These are phyloP conservation scores for Rhodomyrtus tomentosa DNA, from an alignment of 345 rosid genomes.

Conservation along the genomic window DNA sequence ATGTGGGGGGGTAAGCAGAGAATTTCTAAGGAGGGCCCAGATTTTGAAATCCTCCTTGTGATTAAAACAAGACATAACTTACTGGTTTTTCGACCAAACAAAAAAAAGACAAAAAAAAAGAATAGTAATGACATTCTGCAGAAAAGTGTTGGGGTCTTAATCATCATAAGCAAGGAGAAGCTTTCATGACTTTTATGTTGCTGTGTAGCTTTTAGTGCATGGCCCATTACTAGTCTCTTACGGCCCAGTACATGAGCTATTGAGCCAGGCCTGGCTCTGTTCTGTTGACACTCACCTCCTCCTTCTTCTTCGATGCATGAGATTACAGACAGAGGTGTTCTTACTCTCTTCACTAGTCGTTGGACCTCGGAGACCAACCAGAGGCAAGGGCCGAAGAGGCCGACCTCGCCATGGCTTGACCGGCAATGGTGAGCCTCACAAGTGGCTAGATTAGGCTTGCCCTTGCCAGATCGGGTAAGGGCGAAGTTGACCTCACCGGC, in stretches of 20 bases:
- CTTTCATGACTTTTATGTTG: neutral
- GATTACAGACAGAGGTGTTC: neutral
- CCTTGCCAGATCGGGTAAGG: too few relatives aligned
- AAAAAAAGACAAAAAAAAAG: too few relatives aligned
- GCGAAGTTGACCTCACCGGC: too few relatives aligned
- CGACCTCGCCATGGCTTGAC: too few relatives aligned
- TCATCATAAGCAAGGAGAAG: neutral
- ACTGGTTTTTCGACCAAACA: too few relatives aligned
- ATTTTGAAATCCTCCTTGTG: neutral
- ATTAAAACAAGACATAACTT: neutral
- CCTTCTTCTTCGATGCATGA: neutral
- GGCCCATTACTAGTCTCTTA: neutral
- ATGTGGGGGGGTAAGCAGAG: neutral
- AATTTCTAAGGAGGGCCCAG: neutral
- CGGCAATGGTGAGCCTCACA: too few relatives aligned
- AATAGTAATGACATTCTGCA: too few relatives aligned
- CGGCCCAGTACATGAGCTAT: neutral
- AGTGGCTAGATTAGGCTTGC: too few relatives aligned
- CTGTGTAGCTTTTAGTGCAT: neutral
- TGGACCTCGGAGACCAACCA: too few relatives aligned
- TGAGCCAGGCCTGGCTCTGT: neutral
- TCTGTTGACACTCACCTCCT: neutral
- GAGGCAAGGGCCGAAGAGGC: too few relatives aligned
- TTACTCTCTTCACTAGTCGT: neutral
- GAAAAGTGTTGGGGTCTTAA: neutral